These are phyloP conservation scores for Nakazawaea wyomingensis DNA, from an alignment of 805 yeast species.

Conservation along the genomic window DNA sequence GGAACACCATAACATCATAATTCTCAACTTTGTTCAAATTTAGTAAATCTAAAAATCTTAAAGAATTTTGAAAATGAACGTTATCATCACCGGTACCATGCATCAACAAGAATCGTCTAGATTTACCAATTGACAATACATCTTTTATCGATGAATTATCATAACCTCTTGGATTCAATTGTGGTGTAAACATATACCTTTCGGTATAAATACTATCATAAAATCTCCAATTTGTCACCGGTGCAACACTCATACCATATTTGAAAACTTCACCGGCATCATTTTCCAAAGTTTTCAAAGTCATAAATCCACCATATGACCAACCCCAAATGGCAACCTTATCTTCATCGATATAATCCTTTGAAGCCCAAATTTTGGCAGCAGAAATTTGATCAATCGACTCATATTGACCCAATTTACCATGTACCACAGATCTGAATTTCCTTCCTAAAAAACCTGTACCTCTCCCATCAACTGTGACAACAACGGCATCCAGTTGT, in stretches of 20 bases:
- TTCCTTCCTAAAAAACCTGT: constrained; percentile 83
- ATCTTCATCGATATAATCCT: constrained; percentile 58
- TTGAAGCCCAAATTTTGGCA: constrained; percentile 63
- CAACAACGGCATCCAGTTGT: constrained; percentile 76
- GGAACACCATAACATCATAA: constrained; percentile 73
- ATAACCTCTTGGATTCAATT: constrained; percentile 62
- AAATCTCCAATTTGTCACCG: constrained; percentile 90
- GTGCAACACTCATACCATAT: constrained; percentile 95
- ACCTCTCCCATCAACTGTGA: constrained; percentile 95
- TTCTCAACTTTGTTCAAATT: constrained; percentile 75
- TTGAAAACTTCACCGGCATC: constrained; percentile 73
- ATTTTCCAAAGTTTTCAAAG: constrained; percentile 80
- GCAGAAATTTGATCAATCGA: constrained; percentile 83
- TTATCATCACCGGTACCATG: constrained; percentile 98
- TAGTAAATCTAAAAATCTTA: constrained; percentile 70
- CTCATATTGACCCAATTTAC: constrained; percentile 76
- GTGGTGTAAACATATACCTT: constrained; percentile 86
- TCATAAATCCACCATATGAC: constrained; percentile 95
- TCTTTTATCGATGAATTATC: constrained; percentile 48
- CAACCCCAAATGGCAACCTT: constrained; percentile 94
- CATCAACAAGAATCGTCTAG: constrained; percentile 73
- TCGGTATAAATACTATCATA: constrained; percentile 95
- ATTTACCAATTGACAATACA: constrained; percentile 48
- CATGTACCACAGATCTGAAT: constrained; percentile 77
- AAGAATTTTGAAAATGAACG: constrained; percentile 89